Base-by-base conservation (phyloP, 1,284 basidiomycete genomes). In the Trichosporon asahii region DNA sequence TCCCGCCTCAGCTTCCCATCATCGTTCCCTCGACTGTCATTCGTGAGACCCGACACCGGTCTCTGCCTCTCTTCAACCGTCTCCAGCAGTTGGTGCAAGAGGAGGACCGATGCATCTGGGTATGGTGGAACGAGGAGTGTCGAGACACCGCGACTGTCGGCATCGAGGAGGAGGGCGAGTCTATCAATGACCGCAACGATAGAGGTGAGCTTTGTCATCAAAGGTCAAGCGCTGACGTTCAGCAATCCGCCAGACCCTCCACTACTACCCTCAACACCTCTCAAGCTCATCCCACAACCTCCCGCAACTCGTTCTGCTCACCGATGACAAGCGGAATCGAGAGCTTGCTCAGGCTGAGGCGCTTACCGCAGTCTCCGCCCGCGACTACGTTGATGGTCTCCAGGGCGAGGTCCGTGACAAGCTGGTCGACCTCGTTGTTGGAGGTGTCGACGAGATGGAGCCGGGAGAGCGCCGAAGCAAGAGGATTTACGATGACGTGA, bases 11-110 rank as follows among this genome's bases (percentile, higher is more conserved):
- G 0, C 86, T 92, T 0, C 91, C 93, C 0, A 88, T 97, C 67
- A 90, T 99, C 66, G 86, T 99, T 12, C 88, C 98, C 0, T 97
- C 99, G 82, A 99, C 96, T 0, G 95, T 98, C 0, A 85, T 98
- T 65, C 93, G 97, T 75, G 97, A 99, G 88, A 94, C 98, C 70
- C 88, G 96, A 68, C 96, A 99, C 82, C 89, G 96, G 31, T 95
- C 93, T 0, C 84, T 99, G 35, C 97, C 97, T 0, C 86, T 99
- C 18, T 95, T 93, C 84, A 98, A 96, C 80, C 90, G 94, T 29
- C 86, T 98, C 69, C 94, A 92, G 76, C 89, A 90, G 1, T 85
- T 98, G 40, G 86, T 91, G 31, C 90, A 89, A 73, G 88, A 89
- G 74, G 94, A 96, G 68, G 92, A 93, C 73, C 91, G 93, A 77